Percentiles rank a stretch among this genome's conserved stretches.
These are phyloP conservation scores for Abrus pulchellus DNA, from an alignment of 306 rosid genomes.

Conservation along the genomic window DNA sequence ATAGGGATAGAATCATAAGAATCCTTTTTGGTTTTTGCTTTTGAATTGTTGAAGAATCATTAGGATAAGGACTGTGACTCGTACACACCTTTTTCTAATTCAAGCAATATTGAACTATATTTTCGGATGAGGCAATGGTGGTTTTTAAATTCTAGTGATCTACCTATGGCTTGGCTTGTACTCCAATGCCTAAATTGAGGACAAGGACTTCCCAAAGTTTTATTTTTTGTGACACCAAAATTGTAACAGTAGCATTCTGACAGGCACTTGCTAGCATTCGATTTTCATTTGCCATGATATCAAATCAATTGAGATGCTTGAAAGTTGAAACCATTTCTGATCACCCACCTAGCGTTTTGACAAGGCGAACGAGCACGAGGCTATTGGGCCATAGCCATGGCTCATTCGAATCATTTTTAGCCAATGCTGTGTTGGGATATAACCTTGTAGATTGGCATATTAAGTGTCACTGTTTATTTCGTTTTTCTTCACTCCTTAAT, in stretches of 20 bases:
- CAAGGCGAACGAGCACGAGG: background rate
- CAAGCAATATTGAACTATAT: conserved; percentile 33
- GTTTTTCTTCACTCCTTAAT: background rate
- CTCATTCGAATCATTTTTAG: background rate
- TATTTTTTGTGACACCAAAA: background rate
- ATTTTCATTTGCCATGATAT: background rate
- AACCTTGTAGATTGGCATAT: background rate
- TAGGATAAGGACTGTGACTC: conserved; percentile 29
- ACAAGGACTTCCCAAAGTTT: background rate
- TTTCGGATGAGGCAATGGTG: background rate
- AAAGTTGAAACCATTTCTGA: conserved; percentile 21
- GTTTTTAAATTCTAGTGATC: background rate
- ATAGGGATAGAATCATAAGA: conserved; percentile 13
- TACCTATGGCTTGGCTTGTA: no score
- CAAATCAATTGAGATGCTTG: conserved; percentile 37
- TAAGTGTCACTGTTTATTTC: conserved; percentile 14
- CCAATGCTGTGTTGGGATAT: background rate
- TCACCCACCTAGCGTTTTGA: conserved; percentile 5
- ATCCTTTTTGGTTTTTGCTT: conserved; percentile 16
- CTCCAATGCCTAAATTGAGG: no score
- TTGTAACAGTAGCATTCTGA: background rate
- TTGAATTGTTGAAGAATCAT: conserved; percentile 31
- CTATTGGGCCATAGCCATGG: conserved; percentile 2
- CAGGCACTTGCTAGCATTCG: background rate
- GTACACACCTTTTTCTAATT: background rate